These are phyloP conservation scores for Nothopassalora personata DNA, from an alignment of 2,329 filamentous ascomycete species.

Conservation along the genomic window DNA sequence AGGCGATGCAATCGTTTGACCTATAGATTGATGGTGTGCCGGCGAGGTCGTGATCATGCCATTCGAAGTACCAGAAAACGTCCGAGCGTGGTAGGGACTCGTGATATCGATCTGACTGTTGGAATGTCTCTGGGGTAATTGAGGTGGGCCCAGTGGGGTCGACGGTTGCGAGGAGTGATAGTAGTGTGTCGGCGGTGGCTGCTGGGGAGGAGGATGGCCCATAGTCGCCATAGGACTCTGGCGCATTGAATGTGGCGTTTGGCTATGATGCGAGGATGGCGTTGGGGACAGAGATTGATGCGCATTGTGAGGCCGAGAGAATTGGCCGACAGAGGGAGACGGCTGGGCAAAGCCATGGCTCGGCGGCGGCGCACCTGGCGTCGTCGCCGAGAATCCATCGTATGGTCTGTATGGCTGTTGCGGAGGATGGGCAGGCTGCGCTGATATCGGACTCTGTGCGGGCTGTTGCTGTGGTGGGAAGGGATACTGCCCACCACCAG, in stretches of 20 bases:
- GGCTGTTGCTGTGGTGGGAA: constrained; percentile 22
- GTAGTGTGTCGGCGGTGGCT: constrained; percentile 20
- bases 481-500: constrained; percentile 19
- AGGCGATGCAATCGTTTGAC: constrained; percentile 41
- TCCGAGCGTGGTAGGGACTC: constrained; percentile 31
- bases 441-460: constrained; percentile 28
- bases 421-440: constrained; percentile 16
- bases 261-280: constrained; percentile 30
- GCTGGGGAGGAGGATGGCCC: constrained; percentile 26
- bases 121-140: constrained; percentile 26
- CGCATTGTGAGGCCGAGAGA: constrained; percentile 15
- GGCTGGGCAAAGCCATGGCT: constrained; percentile 24
- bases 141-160: constrained; percentile 46
- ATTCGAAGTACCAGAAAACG: constrained; percentile 30
- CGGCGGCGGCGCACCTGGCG: constrained; percentile 22
- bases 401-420: constrained; percentile 20
- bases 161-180: constrained; percentile 45
- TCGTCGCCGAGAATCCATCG: constrained; percentile 23
- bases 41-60: constrained; percentile 26
- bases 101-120: constrained; percentile 22
- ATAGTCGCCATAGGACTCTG: constrained; percentile 27
- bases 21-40: constrained; percentile 26
- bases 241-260: constrained; percentile 29
- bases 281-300: constrained; percentile 29
- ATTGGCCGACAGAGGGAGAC: constrained; percentile 22